Base-by-base conservation (phyloP, 768 basidiomycete species). In the Hebeloma cylindrosporum region DNA sequence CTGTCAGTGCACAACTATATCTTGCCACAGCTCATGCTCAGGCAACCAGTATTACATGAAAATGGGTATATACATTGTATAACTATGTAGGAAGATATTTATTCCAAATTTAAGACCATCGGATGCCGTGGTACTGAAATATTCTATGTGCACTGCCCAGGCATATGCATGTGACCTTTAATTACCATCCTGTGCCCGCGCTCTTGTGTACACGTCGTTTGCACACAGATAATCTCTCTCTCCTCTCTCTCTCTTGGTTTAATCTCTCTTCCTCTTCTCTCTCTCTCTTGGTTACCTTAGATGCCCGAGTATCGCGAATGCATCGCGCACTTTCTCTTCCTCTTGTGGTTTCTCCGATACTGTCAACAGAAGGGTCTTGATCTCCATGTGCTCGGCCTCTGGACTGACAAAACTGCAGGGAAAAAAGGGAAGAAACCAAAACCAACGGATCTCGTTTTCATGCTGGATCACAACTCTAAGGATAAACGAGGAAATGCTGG, bases 301-400 rank as follows among this genome's bases (percentile, higher is more conserved):
- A 45, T 45, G 44, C 44, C 44, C 29, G 44, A 45, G 31, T 30
- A 30, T 16, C 22, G 44, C 10, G 44, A 45, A 31, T 45, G 44
- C 35, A 11, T 38, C 4, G 44, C 44, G 21, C 44, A 45, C 35
- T 45, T 45, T 38, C 34, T 45, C 14, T 39, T 37, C 39, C 36
- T 45, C 35, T 21, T 45, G 7, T 45, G 44, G 44, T 45, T 37
- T 20, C 36, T 38, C 14, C 14, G 39, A 23, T 45, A 37, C 35
- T 45, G 44, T 21, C 8, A 20, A 31, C 18, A 45, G 7, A 37
- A 38, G 8, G 18, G 21, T 30, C 23, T 45, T 36, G 44, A 45
- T 38, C 44, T 45, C 14, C 34, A 23, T 17, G 27, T 45, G 8
- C 23, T 45, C 14, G 44, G 25, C 11, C 35, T 45, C 5, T 45